Base-by-base conservation (phyloP, 176 grass and related monocot species). In the Aegilops tauschii region DNA sequence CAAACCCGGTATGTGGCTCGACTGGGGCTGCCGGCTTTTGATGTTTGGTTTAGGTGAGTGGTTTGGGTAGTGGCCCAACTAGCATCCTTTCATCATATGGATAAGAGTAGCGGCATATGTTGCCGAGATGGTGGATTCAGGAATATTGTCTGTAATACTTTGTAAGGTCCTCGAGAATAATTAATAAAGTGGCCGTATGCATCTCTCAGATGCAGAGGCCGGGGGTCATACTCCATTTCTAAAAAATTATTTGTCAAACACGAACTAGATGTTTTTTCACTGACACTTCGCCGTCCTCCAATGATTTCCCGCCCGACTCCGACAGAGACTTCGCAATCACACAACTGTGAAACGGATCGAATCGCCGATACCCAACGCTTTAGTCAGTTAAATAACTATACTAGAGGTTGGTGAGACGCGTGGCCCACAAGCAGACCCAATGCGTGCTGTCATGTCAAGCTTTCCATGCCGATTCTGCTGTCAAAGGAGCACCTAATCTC, bases 391-490 rank as follows among this genome's bases (percentile, higher is more conserved):
- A 56, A 56, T 59, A 58, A 73, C 5, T 82, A 77, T 1, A 72
- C 23, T 36, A 80, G 68, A 37, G 69, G 45, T 80, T 84, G 85
- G 81, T 76, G 69, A 80, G 76, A 69, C 16, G 72, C 72, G 17
- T 68, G 54, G 14, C 82, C 75, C 76, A 61, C 58, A 11, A 72
- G 54, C 31, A 70, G 23, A 63, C 44, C 14, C 58, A 84, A 50
- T 58, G 65, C 78, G 23, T 59, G 65, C 78, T 90, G 88, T 83
- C 88, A 77, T 87, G 77, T 39, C 36, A 82, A 90, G 71, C 88
- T 93, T 93, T 90, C 73, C 88, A 90, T 83, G 50, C 49, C 69
- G 85, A 88, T 88, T 92, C 66, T 62, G 77, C 73, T 83, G 71
- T 62, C 25, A 85, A 86, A 87, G 73, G 67, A 73, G 80, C 58